Conservation (phyloP, 495 filamentous ascomycete species). For the Lepidopterella palustris region DNA sequence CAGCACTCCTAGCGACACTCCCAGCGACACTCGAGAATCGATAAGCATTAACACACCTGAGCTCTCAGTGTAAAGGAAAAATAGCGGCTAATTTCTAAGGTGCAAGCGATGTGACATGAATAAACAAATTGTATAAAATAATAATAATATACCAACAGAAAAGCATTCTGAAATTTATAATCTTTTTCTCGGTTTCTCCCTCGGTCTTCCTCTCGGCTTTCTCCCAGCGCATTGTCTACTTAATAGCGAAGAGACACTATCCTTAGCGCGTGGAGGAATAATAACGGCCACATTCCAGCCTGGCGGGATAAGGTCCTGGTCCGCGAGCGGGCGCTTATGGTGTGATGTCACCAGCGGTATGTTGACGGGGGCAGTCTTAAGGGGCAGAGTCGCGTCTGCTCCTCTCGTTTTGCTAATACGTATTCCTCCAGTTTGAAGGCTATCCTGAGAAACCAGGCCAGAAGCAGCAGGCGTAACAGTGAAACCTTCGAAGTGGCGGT, state of each 20-base stretch:
- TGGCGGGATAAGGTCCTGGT: background rate
- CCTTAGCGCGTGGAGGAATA: conserved; percentile 1
- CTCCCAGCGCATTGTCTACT: background rate
- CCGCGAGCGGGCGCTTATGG: background rate
- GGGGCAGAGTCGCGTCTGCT: background rate
- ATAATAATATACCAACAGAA: too few relatives aligned
- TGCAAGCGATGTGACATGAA: too few relatives aligned
- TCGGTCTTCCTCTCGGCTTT: background rate
- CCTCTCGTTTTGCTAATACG: background rate
- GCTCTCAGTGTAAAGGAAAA: too few relatives aligned
- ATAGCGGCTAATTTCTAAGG: too few relatives aligned
- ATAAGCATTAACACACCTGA: too few relatives aligned
- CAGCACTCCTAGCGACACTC: too few relatives aligned
- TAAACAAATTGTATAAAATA: too few relatives aligned
- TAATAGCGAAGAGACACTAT: background rate
- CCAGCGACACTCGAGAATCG: too few relatives aligned
- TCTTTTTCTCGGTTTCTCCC: background rate
- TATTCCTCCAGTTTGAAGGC: background rate
- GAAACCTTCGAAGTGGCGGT: background rate
- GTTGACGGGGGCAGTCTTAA: background rate
- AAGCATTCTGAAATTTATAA: background rate
- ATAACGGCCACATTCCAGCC: background rate
- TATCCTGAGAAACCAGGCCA: background rate
- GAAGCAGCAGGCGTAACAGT: background rate
- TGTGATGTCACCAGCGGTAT: background rate